Conservation (phyloP, 2,329 filamentous ascomycete genomes). For the Fusarium agapanthi region DNA sequence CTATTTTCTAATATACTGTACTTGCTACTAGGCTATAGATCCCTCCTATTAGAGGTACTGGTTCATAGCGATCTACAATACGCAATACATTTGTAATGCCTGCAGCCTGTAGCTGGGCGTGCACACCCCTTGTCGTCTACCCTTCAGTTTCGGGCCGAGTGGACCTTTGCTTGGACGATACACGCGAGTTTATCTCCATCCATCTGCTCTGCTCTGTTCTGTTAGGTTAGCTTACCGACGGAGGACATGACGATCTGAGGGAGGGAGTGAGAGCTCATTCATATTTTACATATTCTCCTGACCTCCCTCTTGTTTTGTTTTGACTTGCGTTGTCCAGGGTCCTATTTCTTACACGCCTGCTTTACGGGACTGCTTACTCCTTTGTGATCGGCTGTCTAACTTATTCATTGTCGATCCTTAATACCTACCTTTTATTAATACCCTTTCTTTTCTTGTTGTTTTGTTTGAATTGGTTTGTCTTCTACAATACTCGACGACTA, state of each 20-base stretch:
- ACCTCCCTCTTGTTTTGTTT: slow-evolving; percentile 16
- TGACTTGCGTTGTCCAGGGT: background rate
- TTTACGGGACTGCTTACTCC: background rate
- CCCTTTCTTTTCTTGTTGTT: slow-evolving; percentile 6
- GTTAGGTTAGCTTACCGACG: background rate
- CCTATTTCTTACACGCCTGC: slow-evolving; percentile 16
- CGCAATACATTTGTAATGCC: no score
- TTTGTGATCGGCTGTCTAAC: slow-evolving; percentile 13
- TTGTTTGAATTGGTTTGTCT: slow-evolving; percentile 6
- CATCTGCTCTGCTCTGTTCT: background rate
- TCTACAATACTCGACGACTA: background rate
- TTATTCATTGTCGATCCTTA: slow-evolving; percentile 38
- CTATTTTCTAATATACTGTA: no score
- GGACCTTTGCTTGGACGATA: slow-evolving; percentile 4
- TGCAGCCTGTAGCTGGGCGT: background rate
- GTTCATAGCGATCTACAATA: no score
- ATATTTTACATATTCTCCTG: slow-evolving; percentile 27
- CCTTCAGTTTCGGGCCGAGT: slow-evolving; percentile 29
- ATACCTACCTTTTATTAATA: slow-evolving; percentile 30
- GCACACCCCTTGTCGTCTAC: slow-evolving; percentile 24
- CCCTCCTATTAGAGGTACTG: no score
- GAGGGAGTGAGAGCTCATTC: slow-evolving; percentile 1
- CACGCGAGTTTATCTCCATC: slow-evolving; percentile 38
- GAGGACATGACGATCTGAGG: slow-evolving; percentile 16
- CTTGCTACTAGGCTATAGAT: no score